A percentile compares a stretch with the other conserved stretches of the same genome.
phyloP scores from a whole-genome alignment of 164 flowering plant species.

The Saururus chinensis region DNA sequence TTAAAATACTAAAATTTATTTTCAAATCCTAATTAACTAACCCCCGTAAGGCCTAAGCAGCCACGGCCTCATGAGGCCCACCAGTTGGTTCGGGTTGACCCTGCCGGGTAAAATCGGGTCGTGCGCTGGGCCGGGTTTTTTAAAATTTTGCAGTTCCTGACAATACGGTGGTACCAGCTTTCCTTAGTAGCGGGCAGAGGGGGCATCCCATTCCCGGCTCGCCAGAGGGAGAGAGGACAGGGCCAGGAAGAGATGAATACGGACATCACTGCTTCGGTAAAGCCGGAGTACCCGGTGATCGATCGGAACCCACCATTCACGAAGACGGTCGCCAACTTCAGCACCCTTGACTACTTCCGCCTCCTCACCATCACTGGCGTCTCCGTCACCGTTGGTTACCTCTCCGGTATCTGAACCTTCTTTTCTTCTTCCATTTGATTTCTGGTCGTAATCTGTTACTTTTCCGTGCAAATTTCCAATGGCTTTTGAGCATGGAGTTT shows the following conservation, averaged over 20 bases:
- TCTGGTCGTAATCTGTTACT: neutral
- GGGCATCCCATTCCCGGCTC: too few species aligned
- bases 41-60: too few species aligned
- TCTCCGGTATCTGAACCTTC: slow-evolving; percentile 43
- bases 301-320: slow-evolving; percentile 98
- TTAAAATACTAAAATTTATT: too few species aligned
- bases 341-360: slow-evolving; percentile 76
- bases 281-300: slow-evolving; percentile 82
- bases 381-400: slow-evolving; percentile 91
- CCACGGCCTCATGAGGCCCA: too few species aligned
- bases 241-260: slow-evolving; percentile 54
- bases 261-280: slow-evolving; percentile 74
- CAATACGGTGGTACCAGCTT: too few species aligned
- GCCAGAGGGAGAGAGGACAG: neutral
- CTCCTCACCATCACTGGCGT: slow-evolving; percentile 77
- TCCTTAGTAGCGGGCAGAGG: too few species aligned
- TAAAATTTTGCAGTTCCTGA: too few species aligned
- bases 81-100: too few species aligned
- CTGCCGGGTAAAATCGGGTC: too few species aligned
- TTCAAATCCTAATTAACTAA: too few species aligned
- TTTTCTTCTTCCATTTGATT: slow-evolving; percentile 4
- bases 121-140: too few species aligned
- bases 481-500: neutral
- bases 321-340: slow-evolving; percentile 75
- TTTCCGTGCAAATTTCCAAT: neutral